Evolutionary conservation across 306 rosid genomes (phyloP).

Genomic region (Ziziphus jujuba): DNA sequence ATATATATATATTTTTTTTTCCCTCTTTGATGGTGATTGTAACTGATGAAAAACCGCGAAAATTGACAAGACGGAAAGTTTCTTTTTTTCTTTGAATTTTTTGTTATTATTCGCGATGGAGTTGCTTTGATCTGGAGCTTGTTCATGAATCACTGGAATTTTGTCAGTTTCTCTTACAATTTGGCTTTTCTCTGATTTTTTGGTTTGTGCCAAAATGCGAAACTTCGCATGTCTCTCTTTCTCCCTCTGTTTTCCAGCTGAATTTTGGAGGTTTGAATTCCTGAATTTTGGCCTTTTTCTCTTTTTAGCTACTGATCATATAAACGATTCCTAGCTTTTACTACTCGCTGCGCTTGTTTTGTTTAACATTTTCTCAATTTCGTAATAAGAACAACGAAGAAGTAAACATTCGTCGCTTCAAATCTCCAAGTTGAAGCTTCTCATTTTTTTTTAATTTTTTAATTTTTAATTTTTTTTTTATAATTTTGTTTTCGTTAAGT

Average conservation of each 20-base stretch:
- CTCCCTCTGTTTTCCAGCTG: neutral
- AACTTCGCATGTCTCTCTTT: neutral
- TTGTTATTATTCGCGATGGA: neutral
- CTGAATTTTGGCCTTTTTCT: neutral
- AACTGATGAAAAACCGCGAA: neutral
- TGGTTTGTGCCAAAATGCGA: neutral
- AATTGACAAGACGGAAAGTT: conserved; percentile 16
- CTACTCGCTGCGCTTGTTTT: neutral
- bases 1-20: conserved; percentile 3
- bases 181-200: neutral
- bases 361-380: neutral
- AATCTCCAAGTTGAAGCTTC: neutral
- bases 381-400: neutral
- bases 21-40: conserved; percentile 26
- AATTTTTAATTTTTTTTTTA: too few relatives aligned
- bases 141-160: conserved; percentile 10
- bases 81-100: neutral
- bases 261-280: conserved; percentile 1
- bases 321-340: neutral
- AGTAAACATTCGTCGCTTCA: neutral
- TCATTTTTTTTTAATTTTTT: neutral
- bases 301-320: neutral
- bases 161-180: conserved; percentile 16
- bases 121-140: conserved; percentile 1
- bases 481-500: neutral